Base-by-base conservation (phyloP, 805 yeast species). In the Diddensiella caesifluorescens region DNA sequence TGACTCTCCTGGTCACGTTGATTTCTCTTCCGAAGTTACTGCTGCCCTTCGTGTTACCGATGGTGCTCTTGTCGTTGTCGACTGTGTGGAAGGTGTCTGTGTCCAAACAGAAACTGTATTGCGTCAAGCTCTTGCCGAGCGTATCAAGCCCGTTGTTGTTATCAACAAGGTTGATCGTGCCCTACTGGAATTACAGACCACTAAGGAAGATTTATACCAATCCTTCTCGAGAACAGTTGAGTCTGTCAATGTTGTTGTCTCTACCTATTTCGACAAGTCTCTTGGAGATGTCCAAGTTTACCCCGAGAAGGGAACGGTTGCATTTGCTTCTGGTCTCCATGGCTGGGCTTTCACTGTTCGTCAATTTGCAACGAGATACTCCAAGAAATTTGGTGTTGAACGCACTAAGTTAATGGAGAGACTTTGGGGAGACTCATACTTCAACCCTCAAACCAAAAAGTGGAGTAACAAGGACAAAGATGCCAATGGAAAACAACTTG, bases 1-100 rank as follows among this genome's bases (percentile, higher is more conserved):
- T 64, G 98, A 90, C 74, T 92, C 98, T 61, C 98, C 98, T 75
- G 98, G 98, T 85, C 98, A 90, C 97, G 97, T 90, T 80, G 98
- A 90, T 77, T 90, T 90, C 89, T 88, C 97, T 54, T 92, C 97
- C 60, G 98, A 90, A 76, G 98, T 90, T 66, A 92, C 97, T 67
- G 97, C 97, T 63, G 98, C 98, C 73, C 83, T 90, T 68, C 89
- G 98, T 78, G 97, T 90, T 65, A 92, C 97, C 60, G 98, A 90
- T 70, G 98, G 98, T 88, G 97, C 98, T 68, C 80, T 90, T 68
- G 97, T 90, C 63, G 98, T 90, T 62, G 97, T 90, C 68, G 97
- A 92, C 75, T 82, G 95, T 75, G 89, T 90, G 70, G 97, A 92
- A 75, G 98, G 98, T 89, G 98, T 90, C 68, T 92, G 97, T 83